These are phyloP conservation scores for Boletus barrowsii DNA, from an alignment of 768 basidiomycete species.

Conservation along the genomic window DNA sequence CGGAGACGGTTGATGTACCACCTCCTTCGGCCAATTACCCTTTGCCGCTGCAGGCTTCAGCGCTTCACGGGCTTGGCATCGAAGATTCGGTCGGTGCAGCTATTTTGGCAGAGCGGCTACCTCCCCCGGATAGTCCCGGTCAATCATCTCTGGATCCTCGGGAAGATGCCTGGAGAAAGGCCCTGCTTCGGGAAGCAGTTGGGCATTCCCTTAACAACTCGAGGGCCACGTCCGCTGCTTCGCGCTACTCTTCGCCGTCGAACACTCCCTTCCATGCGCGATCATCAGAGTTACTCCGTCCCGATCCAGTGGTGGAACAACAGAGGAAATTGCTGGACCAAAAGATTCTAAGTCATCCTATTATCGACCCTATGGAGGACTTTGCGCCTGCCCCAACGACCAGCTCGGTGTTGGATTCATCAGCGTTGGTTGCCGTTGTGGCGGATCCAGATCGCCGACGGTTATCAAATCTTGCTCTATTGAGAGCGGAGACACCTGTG, in stretches of 20 bases:
- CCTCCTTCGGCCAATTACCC: constrained; percentile 65
- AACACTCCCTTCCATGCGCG: constrained; percentile 26
- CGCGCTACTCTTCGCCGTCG: constrained; percentile 35
- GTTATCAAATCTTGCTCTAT: constrained; percentile 43
- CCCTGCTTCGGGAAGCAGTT: constrained; percentile 73
- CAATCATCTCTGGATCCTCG: constrained; percentile 50
- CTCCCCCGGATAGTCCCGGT: constrained; percentile 62
- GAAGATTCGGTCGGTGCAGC: constrained; percentile 75
- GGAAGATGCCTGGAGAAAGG: constrained; percentile 74
- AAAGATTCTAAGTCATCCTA: constrained; percentile 43
- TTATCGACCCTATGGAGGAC: constrained; percentile 34
- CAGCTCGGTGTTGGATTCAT: constrained; percentile 3
- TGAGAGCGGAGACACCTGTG: constrained; percentile 65
- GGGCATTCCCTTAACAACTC: constrained; percentile 68
- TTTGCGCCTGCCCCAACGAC: constrained; percentile 19
- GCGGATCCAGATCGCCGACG: constrained; percentile 33
- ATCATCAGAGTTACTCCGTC: constrained; percentile 26
- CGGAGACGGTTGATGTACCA: constrained; percentile 79
- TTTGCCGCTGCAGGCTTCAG: constrained; percentile 74
- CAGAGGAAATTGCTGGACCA: constrained; percentile 36
- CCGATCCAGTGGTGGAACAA: constrained; percentile 11
- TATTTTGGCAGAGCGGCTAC: constrained; percentile 69
- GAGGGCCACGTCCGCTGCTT: constrained; percentile 41
- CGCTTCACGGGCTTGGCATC: constrained; percentile 67
- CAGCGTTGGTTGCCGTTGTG: constrained; percentile 17